Percentiles rank a stretch among this genome's conserved stretches.
phyloP scores from a whole-genome alignment of 1,139 yeast species.

The Hanseniaspora gamundiae region DNA sequence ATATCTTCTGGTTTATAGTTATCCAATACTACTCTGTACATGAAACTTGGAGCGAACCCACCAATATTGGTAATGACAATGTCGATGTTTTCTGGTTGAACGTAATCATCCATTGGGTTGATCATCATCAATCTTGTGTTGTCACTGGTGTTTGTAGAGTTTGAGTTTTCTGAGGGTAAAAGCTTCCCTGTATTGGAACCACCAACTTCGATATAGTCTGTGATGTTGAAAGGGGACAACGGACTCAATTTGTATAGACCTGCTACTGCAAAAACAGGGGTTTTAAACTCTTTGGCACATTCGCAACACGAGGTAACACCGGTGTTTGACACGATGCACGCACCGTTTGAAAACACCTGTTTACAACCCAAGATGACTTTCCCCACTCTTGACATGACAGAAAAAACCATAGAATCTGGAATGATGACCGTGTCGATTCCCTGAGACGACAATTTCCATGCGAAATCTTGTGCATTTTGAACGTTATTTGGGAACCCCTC shows the following conservation, averaged over 20 bases:
- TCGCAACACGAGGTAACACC: slow-evolving; percentile 93
- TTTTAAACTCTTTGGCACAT: slow-evolving; percentile 87
- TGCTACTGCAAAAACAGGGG: slow-evolving; percentile 92
- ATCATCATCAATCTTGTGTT: slow-evolving; percentile 58
- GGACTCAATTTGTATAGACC: slow-evolving; percentile 92
- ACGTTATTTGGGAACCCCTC: slow-evolving; percentile 88
- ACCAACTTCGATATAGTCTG: slow-evolving; percentile 83
- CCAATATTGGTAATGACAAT: slow-evolving; percentile 91
- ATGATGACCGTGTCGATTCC: slow-evolving; percentile 84
- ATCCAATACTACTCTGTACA: slow-evolving; percentile 89
- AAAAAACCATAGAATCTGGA: slow-evolving; percentile 87
- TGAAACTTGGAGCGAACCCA: slow-evolving; percentile 92
- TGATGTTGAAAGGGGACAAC: slow-evolving; percentile 83
- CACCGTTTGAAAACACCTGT: slow-evolving; percentile 92
- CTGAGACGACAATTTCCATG: slow-evolving; percentile 65
- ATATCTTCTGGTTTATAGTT: slow-evolving; percentile 59
- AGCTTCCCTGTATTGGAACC: slow-evolving; percentile 40
- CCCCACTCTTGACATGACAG: slow-evolving; percentile 95
- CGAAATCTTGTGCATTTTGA: slow-evolving; percentile 63
- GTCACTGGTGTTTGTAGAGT: slow-evolving; percentile 24
- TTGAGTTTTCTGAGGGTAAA: slow-evolving; percentile 20
- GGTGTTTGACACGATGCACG: slow-evolving; percentile 66
- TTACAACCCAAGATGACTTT: slow-evolving; percentile 89
- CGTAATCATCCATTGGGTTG: slow-evolving; percentile 86
- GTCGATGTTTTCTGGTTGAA: slow-evolving; percentile 89